Conservation (phyloP, 352 stramenopile genomes). For the Phytophthora melonis region DNA sequence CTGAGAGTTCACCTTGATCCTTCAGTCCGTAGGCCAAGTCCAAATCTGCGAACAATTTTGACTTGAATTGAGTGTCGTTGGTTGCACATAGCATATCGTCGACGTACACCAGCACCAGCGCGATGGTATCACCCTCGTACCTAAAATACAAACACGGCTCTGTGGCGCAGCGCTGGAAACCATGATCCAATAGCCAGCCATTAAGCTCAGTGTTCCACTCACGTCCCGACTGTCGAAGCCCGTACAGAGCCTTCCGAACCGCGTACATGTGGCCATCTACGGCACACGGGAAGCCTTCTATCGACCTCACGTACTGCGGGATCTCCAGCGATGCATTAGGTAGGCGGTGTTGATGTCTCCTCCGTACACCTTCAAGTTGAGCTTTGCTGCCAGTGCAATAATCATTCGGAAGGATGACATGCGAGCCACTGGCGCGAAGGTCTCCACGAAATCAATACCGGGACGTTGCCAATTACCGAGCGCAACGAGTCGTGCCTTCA, state of each 20-base stretch:
- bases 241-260: conserved; percentile 15
- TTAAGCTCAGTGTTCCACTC: conserved; percentile 19
- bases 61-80: conserved; percentile 2
- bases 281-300: conserved; percentile 4
- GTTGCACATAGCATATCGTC: conserved; percentile 19
- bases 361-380: neutral
- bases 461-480: conserved; percentile 7
- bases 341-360: conserved; percentile 16
- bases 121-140: conserved; percentile 10
- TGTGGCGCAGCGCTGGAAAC: conserved; percentile 2
- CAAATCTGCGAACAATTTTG: conserved; percentile 2
- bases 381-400: neutral
- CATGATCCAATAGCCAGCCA: neutral
- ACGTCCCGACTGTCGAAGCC: conserved; percentile 10
- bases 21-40: conserved; percentile 6
- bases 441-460: conserved; percentile 7
- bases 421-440: neutral
- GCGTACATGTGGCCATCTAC: conserved; percentile 6
- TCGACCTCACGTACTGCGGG: conserved; percentile 3
- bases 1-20: conserved; percentile 10
- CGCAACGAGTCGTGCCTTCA: conserved; percentile 8
- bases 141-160: conserved; percentile 24
- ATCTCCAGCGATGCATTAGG: conserved; percentile 6
- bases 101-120: conserved; percentile 8
- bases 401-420: conserved; percentile 10